These are phyloP conservation scores for Quercus wislizeni DNA, from an alignment of 306 rosid species.

Conservation along the genomic window DNA sequence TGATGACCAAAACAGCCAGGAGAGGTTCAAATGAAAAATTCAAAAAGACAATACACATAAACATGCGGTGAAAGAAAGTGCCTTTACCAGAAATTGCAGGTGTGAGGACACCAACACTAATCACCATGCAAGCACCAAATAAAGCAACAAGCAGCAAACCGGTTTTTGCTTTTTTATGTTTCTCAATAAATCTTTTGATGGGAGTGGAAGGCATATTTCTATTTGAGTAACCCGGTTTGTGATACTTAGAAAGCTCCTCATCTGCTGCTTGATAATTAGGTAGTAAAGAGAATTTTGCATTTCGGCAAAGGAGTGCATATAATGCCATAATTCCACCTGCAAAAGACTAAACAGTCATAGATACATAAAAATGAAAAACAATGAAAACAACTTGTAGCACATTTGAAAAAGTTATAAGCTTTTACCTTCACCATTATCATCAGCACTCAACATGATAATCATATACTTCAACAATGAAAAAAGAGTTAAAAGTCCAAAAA, in stretches of 20 bases:
- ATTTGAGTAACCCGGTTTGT: conserved; percentile 46
- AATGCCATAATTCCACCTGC: conserved; percentile 80
- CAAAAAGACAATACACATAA: background rate
- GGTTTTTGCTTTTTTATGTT: conserved; percentile 52
- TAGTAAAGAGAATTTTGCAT: conserved; percentile 66
- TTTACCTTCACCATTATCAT: conserved; percentile 84
- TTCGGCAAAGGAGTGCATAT: conserved; percentile 75
- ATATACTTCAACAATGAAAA: conserved; percentile 63
- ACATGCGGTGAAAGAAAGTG: conserved; percentile 13
- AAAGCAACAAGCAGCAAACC: conserved; percentile 63
- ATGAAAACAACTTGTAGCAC: conserved; percentile 5
- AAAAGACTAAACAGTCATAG: conserved; percentile 31
- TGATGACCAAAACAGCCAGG: conserved; percentile 4
- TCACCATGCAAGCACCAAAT: conserved; percentile 80
- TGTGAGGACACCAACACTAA: conserved; percentile 63
- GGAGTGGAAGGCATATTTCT: conserved; percentile 40
- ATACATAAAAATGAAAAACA: background rate
- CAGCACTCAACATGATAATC: conserved; percentile 48
- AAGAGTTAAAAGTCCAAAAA: conserved; percentile 70
- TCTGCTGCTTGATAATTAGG: conserved; percentile 81
- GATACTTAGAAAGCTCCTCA: conserved; percentile 78
- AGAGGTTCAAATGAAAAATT: conserved; percentile 6
- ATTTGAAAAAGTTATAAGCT: conserved; percentile 5
- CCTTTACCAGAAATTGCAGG: conserved; percentile 74
- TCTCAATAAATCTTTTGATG: conserved; percentile 66